Evolutionary conservation across 768 basidiomycete species (phyloP).

Genomic region (Coprinopsis cinerea): DNA sequence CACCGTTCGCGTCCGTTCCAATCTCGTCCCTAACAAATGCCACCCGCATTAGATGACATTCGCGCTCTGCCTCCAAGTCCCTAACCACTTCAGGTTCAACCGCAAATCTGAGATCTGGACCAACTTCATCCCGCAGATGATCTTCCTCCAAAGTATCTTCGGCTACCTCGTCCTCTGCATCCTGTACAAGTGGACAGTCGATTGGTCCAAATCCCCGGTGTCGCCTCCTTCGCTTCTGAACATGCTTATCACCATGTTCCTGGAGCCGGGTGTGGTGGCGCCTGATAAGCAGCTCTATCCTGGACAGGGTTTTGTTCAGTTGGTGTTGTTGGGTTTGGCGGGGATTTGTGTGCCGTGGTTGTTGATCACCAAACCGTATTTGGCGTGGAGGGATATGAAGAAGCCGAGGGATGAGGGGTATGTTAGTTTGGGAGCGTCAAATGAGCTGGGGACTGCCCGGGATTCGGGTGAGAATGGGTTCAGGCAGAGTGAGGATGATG

Average conservation of each 20-base stretch:
- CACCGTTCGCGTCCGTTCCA: constrained; percentile 5
- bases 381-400: constrained; percentile 86
- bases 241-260: constrained; percentile 96
- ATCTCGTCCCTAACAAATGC: constrained; percentile 8
- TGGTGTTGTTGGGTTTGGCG: constrained; percentile 71
- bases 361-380: constrained; percentile 87
- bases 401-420: constrained; percentile 82
- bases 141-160: constrained; percentile 97
- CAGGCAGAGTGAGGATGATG: constrained; percentile 52
- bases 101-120: constrained; percentile 81
- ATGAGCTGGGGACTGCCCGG: constrained; percentile 47
- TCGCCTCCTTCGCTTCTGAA: constrained; percentile 87
- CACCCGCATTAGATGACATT: constrained; percentile 90
- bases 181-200: constrained; percentile 93
- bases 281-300: constrained; percentile 68
- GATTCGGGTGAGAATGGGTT: constrained; percentile 38
- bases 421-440: constrained; percentile 50
- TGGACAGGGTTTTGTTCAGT: constrained; percentile 84
- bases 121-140: constrained; percentile 95
- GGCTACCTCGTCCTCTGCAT: constrained; percentile 94
- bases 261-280: constrained; percentile 78
- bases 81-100: constrained; percentile 93
- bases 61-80: constrained; percentile 91
- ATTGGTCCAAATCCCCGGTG: constrained; percentile 71
- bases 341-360: constrained; percentile 92